Evolutionary conservation across 441 rosid species (phyloP), one percentile per base, ranked within the genome.

Genomic region (Euphorbia celastroides): DNA sequence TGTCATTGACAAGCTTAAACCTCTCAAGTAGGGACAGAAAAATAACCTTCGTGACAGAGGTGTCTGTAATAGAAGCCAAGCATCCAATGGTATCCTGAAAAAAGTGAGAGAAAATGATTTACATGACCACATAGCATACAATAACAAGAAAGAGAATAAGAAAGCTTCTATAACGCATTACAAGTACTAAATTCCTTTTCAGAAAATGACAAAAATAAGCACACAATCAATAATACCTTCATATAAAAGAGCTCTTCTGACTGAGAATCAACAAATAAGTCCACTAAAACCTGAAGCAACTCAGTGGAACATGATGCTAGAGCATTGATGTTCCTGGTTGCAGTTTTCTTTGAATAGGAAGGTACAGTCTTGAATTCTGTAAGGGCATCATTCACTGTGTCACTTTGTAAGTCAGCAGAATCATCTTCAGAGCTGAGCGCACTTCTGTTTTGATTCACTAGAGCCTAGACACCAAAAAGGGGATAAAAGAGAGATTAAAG

Each of bases 51-150:
- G 82, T 83, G 68, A 80, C 42, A 34, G 94, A 87, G 66, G 93
- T 84, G 78, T 88, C 90, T 13, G 83, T 68, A 25, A 93, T 79
- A 61, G 92, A 88, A 81, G 98, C 97, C 79, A 92, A 75, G 84
- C 89, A 86, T 72, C 86, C 84, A 67, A 88, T 76, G 65, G 96
- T 90, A 80, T 84, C 94, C 97, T 91, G 87, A 66, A 65, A 75
- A 72, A 65, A 71, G 58, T 14, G 5, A 19, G 64, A 58, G 71
- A 51, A 8, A 9, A 74, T 67, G 20, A 60, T 9, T 46, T 28
- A 34, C 7, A 13, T 16, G 36, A 25, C 20, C 8, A 65, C 41
- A 3, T n/a, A 30, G n/a, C n/a, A n/a, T n/a, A n/a, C n/a, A n/a
- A n/a, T n/a, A n/a, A n/a, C n/a, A n/a, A n/a, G n/a, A 14, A 16